Evolutionary conservation across 352 stramenopile species (phyloP), one percentile per base, ranked within the genome.

Genomic region (Phytophthora sansomeana): DNA sequence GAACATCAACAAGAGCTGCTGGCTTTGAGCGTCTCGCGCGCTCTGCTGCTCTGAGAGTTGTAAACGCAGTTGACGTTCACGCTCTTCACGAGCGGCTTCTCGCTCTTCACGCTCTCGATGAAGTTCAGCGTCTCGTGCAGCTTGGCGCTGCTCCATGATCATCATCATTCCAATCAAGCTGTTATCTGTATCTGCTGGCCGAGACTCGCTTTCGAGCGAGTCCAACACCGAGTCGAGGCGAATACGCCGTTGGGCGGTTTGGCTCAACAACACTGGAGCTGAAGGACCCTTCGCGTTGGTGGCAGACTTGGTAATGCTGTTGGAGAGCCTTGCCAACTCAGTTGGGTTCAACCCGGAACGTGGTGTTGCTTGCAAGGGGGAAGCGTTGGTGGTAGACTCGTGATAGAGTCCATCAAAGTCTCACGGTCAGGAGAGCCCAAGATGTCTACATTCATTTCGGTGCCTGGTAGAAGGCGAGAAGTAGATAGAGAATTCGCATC

Each of bases 81-180:
- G 10, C 16, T 53, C 46, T 33, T 53, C 46, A 28, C 46, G 24
- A 4, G 46, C 28, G 2, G 46, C 28, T 39, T 53, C 46, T 5
- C 28, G 11, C 5, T 53, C 46, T 26, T 28, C 26, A n/a, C 46
- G 46, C 5, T 50, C 43, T 50, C 43, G 19, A 19, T 17, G 21
- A 3, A 41, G 28, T 28, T 39, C 46, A 28, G 28, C 1, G 29
- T 41, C 46, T 11, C 46, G 9, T 19, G 26, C 7, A 6, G 46
- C 28, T 41, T 53, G 21, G 9, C 46, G 46, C 28, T 39, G 13
- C 16, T 53, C 46, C 28, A 53, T 53, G 11, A 53, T 26, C 46
- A 41, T 53, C 13, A 38, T 1, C 46, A 53, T 41, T 36, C 26
- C 28, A 2, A 53, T 17, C 0, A 41, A 38, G 28, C 21, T 36